These are phyloP conservation scores for Amylostereum areolatum DNA, from an alignment of 1,284 basidiomycete genomes.

Conservation along the genomic window DNA sequence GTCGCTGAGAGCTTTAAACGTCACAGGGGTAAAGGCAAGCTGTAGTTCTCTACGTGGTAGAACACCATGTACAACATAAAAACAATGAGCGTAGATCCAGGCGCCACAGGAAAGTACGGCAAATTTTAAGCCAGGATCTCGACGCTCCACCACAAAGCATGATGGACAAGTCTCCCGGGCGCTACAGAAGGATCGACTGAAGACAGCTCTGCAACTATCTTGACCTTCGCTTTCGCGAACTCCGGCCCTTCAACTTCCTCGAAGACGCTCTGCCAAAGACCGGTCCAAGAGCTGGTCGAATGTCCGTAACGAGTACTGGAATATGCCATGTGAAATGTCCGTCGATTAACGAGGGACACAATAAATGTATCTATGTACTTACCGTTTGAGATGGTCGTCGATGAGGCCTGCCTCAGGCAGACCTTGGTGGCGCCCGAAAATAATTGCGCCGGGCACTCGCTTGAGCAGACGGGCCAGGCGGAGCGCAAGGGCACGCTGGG, in stretches of 20 bases:
- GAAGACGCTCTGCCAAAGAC: constrained; percentile 12
- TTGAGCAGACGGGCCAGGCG: constrained; percentile 15
- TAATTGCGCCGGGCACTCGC: constrained; percentile 2
- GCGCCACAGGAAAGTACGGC: no score
- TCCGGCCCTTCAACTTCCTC: constrained; percentile 3
- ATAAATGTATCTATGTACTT: background rate
- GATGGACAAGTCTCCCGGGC: background rate
- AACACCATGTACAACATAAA: no score
- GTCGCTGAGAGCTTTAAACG: constrained; percentile 75
- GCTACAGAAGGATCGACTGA: background rate
- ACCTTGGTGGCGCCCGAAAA: constrained; percentile 17
- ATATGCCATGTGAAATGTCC: background rate
- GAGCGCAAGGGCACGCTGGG: constrained; percentile 17
- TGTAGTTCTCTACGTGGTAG: no score
- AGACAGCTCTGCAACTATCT: constrained; percentile 6
- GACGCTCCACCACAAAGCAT: background rate
- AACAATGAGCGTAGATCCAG: no score
- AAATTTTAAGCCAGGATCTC: background rate
- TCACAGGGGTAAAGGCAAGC: constrained; percentile 48
- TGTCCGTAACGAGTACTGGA: constrained; percentile 15
- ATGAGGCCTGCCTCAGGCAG: constrained; percentile 9
- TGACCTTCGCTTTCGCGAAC: constrained; percentile 5
- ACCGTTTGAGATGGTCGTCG: constrained; percentile 11
- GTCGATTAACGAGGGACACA: background rate
- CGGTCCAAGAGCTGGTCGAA: constrained; percentile 12